Base-by-base conservation (phyloP, 768 basidiomycete genomes). In the Suillus hirtellus region DNA sequence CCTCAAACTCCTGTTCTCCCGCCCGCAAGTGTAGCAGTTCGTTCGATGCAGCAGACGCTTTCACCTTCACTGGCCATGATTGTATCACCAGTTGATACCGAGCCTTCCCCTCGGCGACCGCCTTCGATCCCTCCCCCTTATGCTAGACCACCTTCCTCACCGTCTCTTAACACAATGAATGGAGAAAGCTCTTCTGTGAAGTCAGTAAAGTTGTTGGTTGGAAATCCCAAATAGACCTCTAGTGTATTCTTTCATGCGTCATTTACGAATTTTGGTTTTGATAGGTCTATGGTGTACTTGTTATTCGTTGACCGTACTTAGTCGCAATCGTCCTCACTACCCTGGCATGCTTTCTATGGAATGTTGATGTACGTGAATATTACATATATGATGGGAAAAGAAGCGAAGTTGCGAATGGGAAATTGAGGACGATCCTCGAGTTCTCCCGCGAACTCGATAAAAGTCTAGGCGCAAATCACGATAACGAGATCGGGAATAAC, bases 21-120 rank as follows among this genome's bases (percentile, higher is more conserved):
- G 9, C 66, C 71, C 2, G 64, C 70, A 7, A 63, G 67, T 24
- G 69, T 66, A 21, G 71, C 71, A 59, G 63, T 71, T 15, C 75
- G 74, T 15, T 71, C 72, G 60, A 71, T 75, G 74, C 74, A 75
- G 56, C 73, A 75, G 21, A 75, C 74, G 37, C 66, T 75, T 2
- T 75, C 74, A 6, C 74, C 74, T 14, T 75, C 74, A 8, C 71
- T 75, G 9, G 74, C 74, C 11, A 75, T 77, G 74, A 75, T 75
- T 46, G 74, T 75, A 35, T 75, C 74, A 31, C 74, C 74, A 6
- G 67, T 75, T 31, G 74, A 75, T 46, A 67, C 74, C 0, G 74
- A 77, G 43, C 74, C 74, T 1, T 75, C 74, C 24, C 71, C 74
- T 34, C 74, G 75, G n/a, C 64, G 68, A 1, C 64, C 71, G n/a